Evolutionary conservation across 1,284 basidiomycete species (phyloP).

Genomic region (Pholiota adiposa): DNA sequence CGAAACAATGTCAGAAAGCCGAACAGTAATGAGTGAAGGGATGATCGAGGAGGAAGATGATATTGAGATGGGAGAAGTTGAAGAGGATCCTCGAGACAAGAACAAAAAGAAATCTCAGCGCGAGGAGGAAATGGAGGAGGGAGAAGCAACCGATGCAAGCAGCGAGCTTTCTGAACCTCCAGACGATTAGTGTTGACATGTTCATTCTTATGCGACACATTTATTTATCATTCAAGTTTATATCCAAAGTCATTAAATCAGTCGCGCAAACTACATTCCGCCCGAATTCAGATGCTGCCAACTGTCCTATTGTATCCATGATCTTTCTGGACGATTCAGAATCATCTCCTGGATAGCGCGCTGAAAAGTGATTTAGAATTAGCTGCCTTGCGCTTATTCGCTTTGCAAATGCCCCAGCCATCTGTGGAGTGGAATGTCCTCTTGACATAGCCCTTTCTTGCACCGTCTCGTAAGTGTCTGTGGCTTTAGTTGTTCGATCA

Average conservation of each 20-base stretch:
- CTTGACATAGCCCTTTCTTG: conserved; percentile 73
- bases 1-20: conserved; percentile 29
- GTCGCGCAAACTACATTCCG: conserved; percentile 66
- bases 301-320: conserved; percentile 62
- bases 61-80: conserved; percentile 87
- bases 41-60: conserved; percentile 62
- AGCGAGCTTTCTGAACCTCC: conserved; percentile 77
- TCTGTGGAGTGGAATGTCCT: conserved; percentile 92
- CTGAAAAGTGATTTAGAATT: conserved; percentile 86
- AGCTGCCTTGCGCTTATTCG: conserved; percentile 68
- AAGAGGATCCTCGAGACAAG: conserved; percentile 63
- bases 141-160: conserved; percentile 79
- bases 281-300: conserved; percentile 59
- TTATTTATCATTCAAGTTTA: conserved; percentile 42
- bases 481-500: conserved; percentile 57
- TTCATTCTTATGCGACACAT: conserved; percentile 4
- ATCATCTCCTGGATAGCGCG: conserved; percentile 62
- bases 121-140: conserved; percentile 83
- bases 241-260: conserved; percentile 72
- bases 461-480: conserved; percentile 65
- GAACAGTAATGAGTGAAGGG: conserved; percentile 30
- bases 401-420: conserved; percentile 86
- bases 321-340: conserved; percentile 49
- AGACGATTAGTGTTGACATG: conserved; percentile 45
- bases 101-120: conserved; percentile 51